Conservation (phyloP, 768 basidiomycete genomes). For the Tephrocybe sp. region DNA sequence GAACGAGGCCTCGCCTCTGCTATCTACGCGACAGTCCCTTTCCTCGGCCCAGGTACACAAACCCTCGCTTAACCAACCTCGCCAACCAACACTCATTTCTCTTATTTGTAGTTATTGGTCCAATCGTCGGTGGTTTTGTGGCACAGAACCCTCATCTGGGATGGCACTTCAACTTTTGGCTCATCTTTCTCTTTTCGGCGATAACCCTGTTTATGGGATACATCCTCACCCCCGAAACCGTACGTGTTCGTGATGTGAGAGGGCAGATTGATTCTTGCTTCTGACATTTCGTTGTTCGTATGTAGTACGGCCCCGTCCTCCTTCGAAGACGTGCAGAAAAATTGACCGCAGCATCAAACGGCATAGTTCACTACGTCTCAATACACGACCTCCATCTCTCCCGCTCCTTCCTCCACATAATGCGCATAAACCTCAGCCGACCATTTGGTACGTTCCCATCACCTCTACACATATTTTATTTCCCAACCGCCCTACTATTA, state of each 20-base stretch:
- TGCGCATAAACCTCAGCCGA: slow-evolving; percentile 49
- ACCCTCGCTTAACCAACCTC: no score
- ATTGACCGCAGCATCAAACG: slow-evolving; percentile 39
- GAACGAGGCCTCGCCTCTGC: slow-evolving; percentile 60
- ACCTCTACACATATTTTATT: not conserved
- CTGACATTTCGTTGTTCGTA: no score
- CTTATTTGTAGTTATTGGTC: slow-evolving; percentile 48
- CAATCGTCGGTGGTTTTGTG: slow-evolving; percentile 66
- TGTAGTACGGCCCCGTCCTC: slow-evolving; percentile 58
- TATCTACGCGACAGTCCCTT: slow-evolving; percentile 57
- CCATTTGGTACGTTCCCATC: slow-evolving; percentile 46
- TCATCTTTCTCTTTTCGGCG: slow-evolving; percentile 54
- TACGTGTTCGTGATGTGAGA: slow-evolving; percentile 26
- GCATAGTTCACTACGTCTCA: slow-evolving; percentile 43
- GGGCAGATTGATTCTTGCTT: no score
- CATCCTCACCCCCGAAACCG: slow-evolving; percentile 57
- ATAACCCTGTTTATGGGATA: slow-evolving; percentile 44
- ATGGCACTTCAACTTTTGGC: slow-evolving; percentile 67
- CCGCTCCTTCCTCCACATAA: slow-evolving; percentile 38
- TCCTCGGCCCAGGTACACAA: slow-evolving; percentile 50
- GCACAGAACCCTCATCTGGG: slow-evolving; percentile 44
- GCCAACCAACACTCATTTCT: not conserved
- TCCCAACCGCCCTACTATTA: slow-evolving; percentile 19
- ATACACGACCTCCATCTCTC: slow-evolving; percentile 45
- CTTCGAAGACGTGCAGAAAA: slow-evolving; percentile 49